Conservation (phyloP, 208 protist species). For the Plasmodiophora brassicae region DNA sequence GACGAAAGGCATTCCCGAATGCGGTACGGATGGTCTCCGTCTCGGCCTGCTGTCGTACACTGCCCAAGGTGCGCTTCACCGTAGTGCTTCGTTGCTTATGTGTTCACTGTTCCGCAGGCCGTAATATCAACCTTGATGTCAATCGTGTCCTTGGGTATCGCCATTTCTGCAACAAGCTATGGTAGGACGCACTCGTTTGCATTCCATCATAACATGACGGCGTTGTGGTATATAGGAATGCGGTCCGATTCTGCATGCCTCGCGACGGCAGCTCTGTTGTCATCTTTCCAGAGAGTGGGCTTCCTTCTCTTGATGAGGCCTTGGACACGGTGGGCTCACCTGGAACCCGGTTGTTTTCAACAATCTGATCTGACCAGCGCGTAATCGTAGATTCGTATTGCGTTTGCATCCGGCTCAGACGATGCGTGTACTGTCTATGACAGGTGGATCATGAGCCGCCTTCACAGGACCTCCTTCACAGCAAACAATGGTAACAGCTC, state of each 20-base stretch:
- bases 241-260: slow-evolving; percentile 34
- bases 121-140: slow-evolving; percentile 91
- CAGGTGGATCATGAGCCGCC: slow-evolving; percentile 22
- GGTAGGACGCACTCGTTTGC: slow-evolving; percentile 78
- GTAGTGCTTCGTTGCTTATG: not conserved
- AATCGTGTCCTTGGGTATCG: slow-evolving; percentile 88
- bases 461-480: no score
- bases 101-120: not conserved
- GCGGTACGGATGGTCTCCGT: slow-evolving; percentile 97
- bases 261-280: slow-evolving; percentile 35
- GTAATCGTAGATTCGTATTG: not conserved
- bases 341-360: no score
- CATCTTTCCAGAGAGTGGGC: not conserved
- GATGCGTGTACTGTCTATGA: not conserved
- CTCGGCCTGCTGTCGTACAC: slow-evolving; percentile 96
- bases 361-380: no score
- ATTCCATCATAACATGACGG: not conserved
- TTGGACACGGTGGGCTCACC: not conserved
- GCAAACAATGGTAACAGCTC: no score
- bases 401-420: not conserved
- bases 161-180: slow-evolving; percentile 98
- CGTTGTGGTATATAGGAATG: slow-evolving; percentile 21
- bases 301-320: not conserved
- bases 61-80: slow-evolving; percentile 42
- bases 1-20: slow-evolving; percentile 70